A percentile compares a stretch with the other conserved stretches of the same genome.
phyloP scores from a whole-genome alignment of 208 protist species.

The Trichomonas vaginalis region DNA sequence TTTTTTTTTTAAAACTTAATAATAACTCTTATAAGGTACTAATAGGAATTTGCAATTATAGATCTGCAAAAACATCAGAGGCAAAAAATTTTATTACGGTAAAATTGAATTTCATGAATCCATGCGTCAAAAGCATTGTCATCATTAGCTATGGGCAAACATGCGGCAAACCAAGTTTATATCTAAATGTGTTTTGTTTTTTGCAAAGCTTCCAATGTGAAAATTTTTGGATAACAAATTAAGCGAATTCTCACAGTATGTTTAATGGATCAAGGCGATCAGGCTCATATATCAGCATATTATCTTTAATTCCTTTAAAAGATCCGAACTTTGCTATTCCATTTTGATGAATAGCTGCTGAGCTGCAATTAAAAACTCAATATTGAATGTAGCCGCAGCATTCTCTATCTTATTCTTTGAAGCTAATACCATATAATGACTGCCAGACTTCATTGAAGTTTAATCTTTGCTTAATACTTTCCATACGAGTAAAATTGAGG shows the following conservation, averaged over 20 bases:
- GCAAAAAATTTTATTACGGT: neutral
- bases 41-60: no score
- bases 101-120: neutral
- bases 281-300: neutral
- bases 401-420: neutral
- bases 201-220: neutral
- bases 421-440: neutral
- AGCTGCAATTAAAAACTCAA: neutral
- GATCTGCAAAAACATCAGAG: neutral
- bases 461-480: no score
- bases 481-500: no score
- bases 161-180: neutral
- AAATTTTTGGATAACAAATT: neutral
- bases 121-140: neutral
- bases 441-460: neutral
- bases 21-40: no score
- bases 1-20: no score
- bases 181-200: neutral
- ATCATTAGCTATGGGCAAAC: neutral
- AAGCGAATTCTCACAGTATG: neutral
- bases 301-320: neutral
- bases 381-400: neutral
- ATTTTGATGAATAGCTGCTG: neutral
- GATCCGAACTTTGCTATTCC: neutral
- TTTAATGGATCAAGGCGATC: neutral